A percentile compares a stretch with the other conserved stretches of the same genome.
phyloP scores from a whole-genome alignment of 345 rosid species.

The Cardamine occulta region DNA sequence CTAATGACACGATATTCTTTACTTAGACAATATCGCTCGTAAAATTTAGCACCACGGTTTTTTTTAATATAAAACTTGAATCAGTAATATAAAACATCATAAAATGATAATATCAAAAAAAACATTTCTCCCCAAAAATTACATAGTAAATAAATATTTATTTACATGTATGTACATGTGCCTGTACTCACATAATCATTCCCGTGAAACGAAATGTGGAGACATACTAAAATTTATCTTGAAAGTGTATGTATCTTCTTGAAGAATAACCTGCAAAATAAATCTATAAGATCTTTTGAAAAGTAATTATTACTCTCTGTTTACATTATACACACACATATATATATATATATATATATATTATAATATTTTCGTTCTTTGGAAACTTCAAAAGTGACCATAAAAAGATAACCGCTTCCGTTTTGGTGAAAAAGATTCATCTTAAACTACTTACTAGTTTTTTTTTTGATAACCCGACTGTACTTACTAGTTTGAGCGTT shows the following conservation, averaged over 20 bases:
- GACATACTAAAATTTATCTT: slow-evolving; percentile 20
- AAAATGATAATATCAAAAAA: neutral
- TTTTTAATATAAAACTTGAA: neutral
- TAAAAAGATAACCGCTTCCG: slow-evolving; percentile 8
- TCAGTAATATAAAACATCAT: neutral
- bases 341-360: neutral
- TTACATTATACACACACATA: slow-evolving; percentile 7
- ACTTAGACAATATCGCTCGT: neutral
- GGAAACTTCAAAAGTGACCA: slow-evolving; percentile 37
- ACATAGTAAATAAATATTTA: neutral
- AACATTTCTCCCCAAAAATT: neutral
- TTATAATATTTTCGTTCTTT: slow-evolving; percentile 7
- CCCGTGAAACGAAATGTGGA: slow-evolving; percentile 20
- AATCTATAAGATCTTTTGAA: slow-evolving; percentile 21
- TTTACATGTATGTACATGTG: neutral
- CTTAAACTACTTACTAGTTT: neutral
- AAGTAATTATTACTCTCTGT: slow-evolving; percentile 22
- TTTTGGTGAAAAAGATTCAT: slow-evolving; percentile 6
- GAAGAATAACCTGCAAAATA: slow-evolving; percentile 28
- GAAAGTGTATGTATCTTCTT: slow-evolving; percentile 36
- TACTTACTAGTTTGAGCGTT: slow-evolving; percentile 5
- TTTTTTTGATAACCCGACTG: neutral
- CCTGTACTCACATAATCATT: slow-evolving; percentile 33
- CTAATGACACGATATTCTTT: neutral
- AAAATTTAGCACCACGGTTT: neutral